These are phyloP conservation scores for Neonectria faginata DNA, from an alignment of 2,329 filamentous ascomycete genomes.

Conservation along the genomic window DNA sequence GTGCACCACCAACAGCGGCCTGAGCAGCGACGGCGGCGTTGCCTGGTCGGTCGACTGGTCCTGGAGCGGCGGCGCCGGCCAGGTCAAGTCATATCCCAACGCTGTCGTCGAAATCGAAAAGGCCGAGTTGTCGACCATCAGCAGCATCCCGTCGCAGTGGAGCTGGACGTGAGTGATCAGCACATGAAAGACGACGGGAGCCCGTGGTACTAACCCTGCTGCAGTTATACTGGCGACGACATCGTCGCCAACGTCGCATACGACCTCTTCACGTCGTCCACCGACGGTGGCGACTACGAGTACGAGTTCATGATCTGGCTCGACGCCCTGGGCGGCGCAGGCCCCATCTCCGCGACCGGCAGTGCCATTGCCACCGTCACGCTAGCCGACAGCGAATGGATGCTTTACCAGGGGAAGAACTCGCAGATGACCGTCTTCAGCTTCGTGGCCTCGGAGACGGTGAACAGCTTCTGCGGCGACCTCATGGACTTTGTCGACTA, in stretches of 20 bases:
- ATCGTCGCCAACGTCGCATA: conserved; percentile 69
- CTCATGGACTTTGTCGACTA: conserved; percentile 68
- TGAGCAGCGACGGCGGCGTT: conserved; percentile 48
- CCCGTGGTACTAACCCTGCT: neutral
- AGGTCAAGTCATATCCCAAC: conserved; percentile 59
- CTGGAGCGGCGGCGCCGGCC: conserved; percentile 51
- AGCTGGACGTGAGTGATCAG: conserved; percentile 45
- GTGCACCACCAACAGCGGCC: conserved; percentile 53
- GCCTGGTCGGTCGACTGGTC: conserved; percentile 55
- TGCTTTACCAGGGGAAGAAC: conserved; percentile 68
- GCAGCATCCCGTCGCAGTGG: conserved; percentile 50
- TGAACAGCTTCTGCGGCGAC: conserved; percentile 66
- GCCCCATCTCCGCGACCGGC: conserved; percentile 57
- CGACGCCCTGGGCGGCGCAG: conserved; percentile 35
- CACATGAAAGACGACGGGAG: neutral
- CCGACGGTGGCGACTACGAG: conserved; percentile 58
- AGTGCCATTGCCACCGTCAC: conserved; percentile 64
- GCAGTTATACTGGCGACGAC: conserved; percentile 58
- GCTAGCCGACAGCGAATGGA: conserved; percentile 64
- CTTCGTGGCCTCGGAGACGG: conserved; percentile 55
- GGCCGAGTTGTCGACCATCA: conserved; percentile 46
- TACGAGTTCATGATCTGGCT: conserved; percentile 54
- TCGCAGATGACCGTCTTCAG: conserved; percentile 69
- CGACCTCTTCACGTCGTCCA: conserved; percentile 66
- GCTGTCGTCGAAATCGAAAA: conserved; percentile 51